Base-by-base conservation (phyloP, 345 rosid species). In the Gossypium sturtianum region DNA sequence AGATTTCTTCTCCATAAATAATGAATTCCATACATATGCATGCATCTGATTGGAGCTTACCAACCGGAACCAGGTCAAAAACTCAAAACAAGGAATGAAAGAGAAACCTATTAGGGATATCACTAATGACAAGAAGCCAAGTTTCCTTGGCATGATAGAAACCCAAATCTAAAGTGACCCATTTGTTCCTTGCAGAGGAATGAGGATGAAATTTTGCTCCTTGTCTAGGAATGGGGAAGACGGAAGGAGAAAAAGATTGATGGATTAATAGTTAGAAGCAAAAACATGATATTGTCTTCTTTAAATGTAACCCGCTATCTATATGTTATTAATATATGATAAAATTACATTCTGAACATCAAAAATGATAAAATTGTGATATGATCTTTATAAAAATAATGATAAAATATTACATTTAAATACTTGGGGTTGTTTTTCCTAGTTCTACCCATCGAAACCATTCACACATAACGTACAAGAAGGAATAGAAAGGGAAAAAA, bases 51-150 rank as follows among this genome's bases (percentile, higher is more conserved):
- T 49, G 73, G 53, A n/a, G 58, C 49, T 70, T 64, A 69, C 16
- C 58, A 17, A 54, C 22, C 22, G 19, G 58, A 53, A 53, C 22
- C 54, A 58, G 66, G 77, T 80, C 78, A 75, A 75, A 34, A 54
- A 54, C 59, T 54, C 12, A 54, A 54, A 60, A 27, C 41, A 25
- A 25, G 19, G 47, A 67, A 72, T 13, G 44, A 70, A 56, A 70
- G 23, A 22, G 38, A 43, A 71, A n/a, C 20, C 29, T n/a, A 60
- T 0, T 20, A 7, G 27, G 25, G 29, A 60, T 59, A 59, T 16
- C 41, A 58, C 23, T 3, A 58, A 58, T 25, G 43, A 60, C 16
- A 25, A 60, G 17, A 25, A 60, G 43, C 41, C 38, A 25, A 23
- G 41, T 59, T 25, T 25, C n/a, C 15, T 11, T 1, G 34, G 49